phyloP scores from a whole-genome alignment of 768 basidiomycete species.

The Tulasnella sp. region DNA sequence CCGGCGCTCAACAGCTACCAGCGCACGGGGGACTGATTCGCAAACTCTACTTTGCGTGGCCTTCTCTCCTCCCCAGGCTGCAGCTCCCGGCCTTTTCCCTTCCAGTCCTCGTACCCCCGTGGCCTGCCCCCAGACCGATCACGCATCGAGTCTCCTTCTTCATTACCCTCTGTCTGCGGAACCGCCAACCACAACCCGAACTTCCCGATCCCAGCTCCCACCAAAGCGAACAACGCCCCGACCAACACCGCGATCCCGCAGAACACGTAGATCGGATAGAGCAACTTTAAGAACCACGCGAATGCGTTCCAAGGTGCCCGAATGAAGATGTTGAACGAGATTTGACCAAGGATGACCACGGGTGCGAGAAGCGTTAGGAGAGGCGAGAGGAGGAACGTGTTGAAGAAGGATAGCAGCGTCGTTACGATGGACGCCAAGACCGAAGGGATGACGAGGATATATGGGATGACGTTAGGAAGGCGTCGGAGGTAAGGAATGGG shows the following conservation, averaged over 20 bases:
- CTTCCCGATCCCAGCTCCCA: constrained; percentile 33
- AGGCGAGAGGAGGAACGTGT: constrained; percentile 29
- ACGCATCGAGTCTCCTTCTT: background rate
- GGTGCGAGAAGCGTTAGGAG: constrained; percentile 44
- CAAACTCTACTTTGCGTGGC: constrained; percentile 7
- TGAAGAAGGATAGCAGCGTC: constrained; percentile 18
- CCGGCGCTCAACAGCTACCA: background rate
- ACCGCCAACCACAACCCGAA: background rate
- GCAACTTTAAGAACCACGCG: constrained; percentile 41
- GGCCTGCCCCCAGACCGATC: background rate
- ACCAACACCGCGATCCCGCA: constrained; percentile 53
- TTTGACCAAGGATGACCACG: constrained; percentile 41
- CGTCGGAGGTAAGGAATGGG: constrained; percentile 2
- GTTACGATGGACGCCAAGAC: constrained; percentile 20
- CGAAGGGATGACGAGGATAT: constrained; percentile 26
- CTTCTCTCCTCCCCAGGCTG: background rate
- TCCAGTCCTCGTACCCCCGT: background rate
- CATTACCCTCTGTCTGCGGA: too few relatives aligned
- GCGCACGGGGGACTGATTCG: background rate
- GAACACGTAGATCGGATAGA: constrained; percentile 57
- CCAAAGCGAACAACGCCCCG: constrained; percentile 45
- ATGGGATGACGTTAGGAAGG: constrained; percentile 29
- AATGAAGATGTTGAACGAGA: constrained; percentile 44
- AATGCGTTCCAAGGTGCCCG: constrained; percentile 45
- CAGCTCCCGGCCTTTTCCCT: background rate